These are phyloP conservation scores for Aureobasidium sp. DNA, from an alignment of 2,329 filamentous ascomycete genomes.

Conservation along the genomic window DNA sequence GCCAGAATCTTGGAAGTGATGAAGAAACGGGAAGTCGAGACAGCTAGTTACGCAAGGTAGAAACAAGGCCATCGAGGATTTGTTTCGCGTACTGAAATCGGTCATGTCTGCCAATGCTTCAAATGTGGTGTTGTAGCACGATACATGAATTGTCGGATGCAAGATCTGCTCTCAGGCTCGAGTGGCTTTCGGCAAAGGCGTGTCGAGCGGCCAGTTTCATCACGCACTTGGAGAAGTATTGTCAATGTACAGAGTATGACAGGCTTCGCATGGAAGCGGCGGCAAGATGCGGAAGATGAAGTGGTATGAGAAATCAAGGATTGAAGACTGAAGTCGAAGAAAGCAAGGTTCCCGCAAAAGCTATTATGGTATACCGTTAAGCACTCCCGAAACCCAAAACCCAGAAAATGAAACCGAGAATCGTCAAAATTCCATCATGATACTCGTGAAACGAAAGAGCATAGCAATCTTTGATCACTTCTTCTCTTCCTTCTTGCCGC, in stretches of 20 bases:
- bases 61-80: neutral
- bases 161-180: too few species aligned
- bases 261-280: neutral
- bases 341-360: conserved; percentile 4
- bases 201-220: too few species aligned
- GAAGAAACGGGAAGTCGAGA: neutral
- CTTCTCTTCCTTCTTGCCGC: conserved; percentile 27
- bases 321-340: neutral
- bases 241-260: neutral
- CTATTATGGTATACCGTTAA: conserved; percentile 11
- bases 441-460: neutral
- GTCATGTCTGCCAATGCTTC: neutral
- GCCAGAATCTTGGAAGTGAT: neutral
- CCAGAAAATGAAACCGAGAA: neutral
- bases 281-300: neutral
- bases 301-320: neutral
- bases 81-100: neutral
- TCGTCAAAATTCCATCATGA: neutral
- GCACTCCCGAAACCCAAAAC: conserved; percentile 2
- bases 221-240: neutral
- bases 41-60: neutral
- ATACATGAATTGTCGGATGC: too few species aligned
- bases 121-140: neutral
- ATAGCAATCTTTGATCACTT: conserved; percentile 2
- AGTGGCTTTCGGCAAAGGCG: neutral